Evolutionary conservation across 2,329 filamentous ascomycete species (phyloP), one percentile per base, ranked within the genome.

Genomic region (Neopestalotiopsis sp.): DNA sequence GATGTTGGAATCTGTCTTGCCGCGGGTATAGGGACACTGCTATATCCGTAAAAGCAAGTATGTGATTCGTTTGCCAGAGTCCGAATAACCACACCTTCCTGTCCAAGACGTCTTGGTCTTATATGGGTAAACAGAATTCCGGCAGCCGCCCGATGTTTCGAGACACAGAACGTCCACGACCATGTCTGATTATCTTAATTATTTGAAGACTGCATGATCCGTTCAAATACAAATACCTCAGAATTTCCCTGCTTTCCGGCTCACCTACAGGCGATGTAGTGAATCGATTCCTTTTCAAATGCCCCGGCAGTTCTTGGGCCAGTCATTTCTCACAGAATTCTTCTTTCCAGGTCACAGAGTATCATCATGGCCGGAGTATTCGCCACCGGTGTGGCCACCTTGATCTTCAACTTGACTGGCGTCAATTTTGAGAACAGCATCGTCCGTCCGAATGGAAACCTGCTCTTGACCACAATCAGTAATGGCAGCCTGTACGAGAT

Each of bases 371-470:
- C 30, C 4, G 9, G 57, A 24, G 17, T 14, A 13, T 3, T 59
- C 6, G 57, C 30, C 1, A 20, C 57, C 5, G 30, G 57, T 10
- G 57, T 59, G 20, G 57, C 57, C 13, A 30, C 20, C 5, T 59
- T 59, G 57, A 30, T 59, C 13, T 59, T 59, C 24, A 59, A 12
- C 57, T 1, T 59, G 17, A 38, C 61, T 1, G 17, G 5, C 32
- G 61, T 63, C 32, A 63, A 63, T 2, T 40, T 63, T 40, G 61
- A 63, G 30, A 63, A 63, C 61, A 63, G 34, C 30, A 40, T 63
- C 34, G 32, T 63, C 14, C 34, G 61, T 12, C 61, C 61, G 13
- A 63, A 63, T n/a, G 61, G 61, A 5, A 10, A 63, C 12, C 34
- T 63, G 6, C 61, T 63, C 5, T 9, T 63, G 61, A 63, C 30